Base-by-base conservation (phyloP, 169 alveolate species). In the Eimeria sp. region DNA sequence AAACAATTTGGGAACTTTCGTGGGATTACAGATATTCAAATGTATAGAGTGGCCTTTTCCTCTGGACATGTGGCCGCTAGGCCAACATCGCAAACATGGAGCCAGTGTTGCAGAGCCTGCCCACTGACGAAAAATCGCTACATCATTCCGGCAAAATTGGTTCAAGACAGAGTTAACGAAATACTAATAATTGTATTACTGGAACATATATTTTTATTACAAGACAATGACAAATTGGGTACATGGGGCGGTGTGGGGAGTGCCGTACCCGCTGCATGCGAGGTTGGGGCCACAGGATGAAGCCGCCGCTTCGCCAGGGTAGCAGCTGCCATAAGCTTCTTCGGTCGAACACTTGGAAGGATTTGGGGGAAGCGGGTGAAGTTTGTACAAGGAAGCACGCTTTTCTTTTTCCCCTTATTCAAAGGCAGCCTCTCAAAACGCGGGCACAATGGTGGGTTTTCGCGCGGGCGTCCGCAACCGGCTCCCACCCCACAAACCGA, bases 281-380 rank as follows among this genome's bases (percentile, higher is more conserved):
- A 49, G 91, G 51, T n/a, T 78, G 91, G 91, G 91, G 91, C 91
- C 75, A 57, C 76, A 54, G 91, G 91, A 83, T 57, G 91, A n/a
- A 57, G 91, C 91, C 65, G 91, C 91, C 43, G 91, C 76, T 83
- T n/a, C 91, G 75, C 88, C 25, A 43, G 67, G 88, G 58, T 43
- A 11, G 91, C 75, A n/a, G 91, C 54, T 58, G 57, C 73, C 22
- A 27, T 49, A 34, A 51, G 91, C 91, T 57, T 40, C 6, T 20
- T 20, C 22, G 70, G 11, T 34, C 91, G 27, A 16, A 40, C 16
- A 40, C 30, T 47, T 40, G 20, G 70, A 57, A 27, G 73, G 25
- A 30, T 27, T 30, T 10, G 49, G 75, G 91, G 54, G 72, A 16
- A 57, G 9, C 65, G 58, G 91, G 54, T 34, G 30, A 34, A 83